Conservation (phyloP, 2,329 filamentous ascomycete species). For the Penicillium concentricum region DNA sequence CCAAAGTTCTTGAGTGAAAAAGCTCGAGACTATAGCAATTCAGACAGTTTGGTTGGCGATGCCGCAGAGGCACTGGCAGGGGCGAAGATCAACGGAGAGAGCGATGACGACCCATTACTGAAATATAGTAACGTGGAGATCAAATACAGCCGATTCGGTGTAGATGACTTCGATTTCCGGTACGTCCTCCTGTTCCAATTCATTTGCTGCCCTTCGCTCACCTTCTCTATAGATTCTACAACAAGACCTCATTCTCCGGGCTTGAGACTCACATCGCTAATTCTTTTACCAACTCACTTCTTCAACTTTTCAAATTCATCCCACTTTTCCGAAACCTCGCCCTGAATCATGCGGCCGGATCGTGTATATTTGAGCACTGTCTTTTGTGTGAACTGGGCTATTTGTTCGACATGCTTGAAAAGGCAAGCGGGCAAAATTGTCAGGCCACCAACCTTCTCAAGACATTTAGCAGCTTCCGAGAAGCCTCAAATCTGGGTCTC, state of each 20-base stretch:
- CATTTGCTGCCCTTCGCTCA: constrained; percentile 59
- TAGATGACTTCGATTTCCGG: constrained; percentile 99
- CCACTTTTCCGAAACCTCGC: constrained; percentile 84
- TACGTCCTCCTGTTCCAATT: constrained; percentile 72
- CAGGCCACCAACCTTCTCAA: constrained; percentile 95
- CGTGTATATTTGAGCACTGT: constrained; percentile 79
- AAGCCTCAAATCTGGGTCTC: constrained; percentile 73
- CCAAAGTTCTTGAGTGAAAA: constrained; percentile 97
- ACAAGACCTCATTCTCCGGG: constrained; percentile 86
- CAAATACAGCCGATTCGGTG: constrained; percentile 97
- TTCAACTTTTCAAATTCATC: constrained; percentile 90
- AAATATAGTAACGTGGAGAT: constrained; percentile 96
- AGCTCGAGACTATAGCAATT: constrained; percentile 61
- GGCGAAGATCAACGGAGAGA: constrained; percentile 66
- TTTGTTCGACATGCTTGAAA: constrained; percentile 96
- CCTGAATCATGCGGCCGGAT: constrained; percentile 81
- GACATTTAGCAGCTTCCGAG: constrained; percentile 78
- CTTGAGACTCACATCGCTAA: constrained; percentile 96
- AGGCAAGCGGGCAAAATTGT: constrained; percentile 88
- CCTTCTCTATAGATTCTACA: constrained; percentile 70
- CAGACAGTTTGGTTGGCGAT: constrained; percentile 50
- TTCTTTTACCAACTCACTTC: constrained; percentile 88
- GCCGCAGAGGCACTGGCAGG: constrained; percentile 65
- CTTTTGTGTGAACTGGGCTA: constrained; percentile 93
- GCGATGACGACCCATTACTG: constrained; percentile 77